Base-by-base conservation (phyloP, 202 grass and related monocot species). In the Cymbopogon flexuosus region DNA sequence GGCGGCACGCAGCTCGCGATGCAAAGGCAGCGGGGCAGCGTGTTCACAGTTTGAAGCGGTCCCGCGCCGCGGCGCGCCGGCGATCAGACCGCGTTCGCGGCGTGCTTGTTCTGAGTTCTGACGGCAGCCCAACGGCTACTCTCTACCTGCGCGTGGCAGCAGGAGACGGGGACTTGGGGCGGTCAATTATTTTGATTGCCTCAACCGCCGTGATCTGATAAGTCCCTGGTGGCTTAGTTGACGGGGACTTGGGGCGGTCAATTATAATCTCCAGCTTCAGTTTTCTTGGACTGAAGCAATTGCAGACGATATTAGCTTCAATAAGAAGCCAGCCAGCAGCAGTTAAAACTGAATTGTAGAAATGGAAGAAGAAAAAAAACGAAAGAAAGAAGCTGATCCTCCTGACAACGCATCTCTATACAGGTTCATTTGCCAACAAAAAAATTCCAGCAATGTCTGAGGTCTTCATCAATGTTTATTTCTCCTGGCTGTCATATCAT, bases 341-440 rank as follows among this genome's bases (percentile, higher is more conserved):
- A 18, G 73, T 83, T 75, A 69, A 83, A 75, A 64, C 33, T 83
- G 84, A 89, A 79, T 83, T 58, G 83, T 56, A 33, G 19, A 52
- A 83, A 31, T 10, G 1, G 4, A 83, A 24, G 21, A 70, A 70
- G 29, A 15, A 0, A 45, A 68, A 29, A 58, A 47, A 72, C 43
- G 27, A 27, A 27, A 27, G 27, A 66, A 86, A 68, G 37, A 64
- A 82, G 69, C 61, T 0, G 35, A 70, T 86, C 80, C 69, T 75
- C 88, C 84, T 49, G 88, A 70, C 61, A 83, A 74, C 15, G 62
- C 74, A 70, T 90, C 74, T 79, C 84, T 90, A 87, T 84, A 90
- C 80, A 90, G 19, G 70, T 86, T 80, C 80, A 45, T 83, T 75
- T 83, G 11, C 63, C 80, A 65, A 79, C 46, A 79, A 70, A 79